Conservation (phyloP, 2,329 filamentous ascomycete genomes). For the Aspergillus luchuensis region DNA sequence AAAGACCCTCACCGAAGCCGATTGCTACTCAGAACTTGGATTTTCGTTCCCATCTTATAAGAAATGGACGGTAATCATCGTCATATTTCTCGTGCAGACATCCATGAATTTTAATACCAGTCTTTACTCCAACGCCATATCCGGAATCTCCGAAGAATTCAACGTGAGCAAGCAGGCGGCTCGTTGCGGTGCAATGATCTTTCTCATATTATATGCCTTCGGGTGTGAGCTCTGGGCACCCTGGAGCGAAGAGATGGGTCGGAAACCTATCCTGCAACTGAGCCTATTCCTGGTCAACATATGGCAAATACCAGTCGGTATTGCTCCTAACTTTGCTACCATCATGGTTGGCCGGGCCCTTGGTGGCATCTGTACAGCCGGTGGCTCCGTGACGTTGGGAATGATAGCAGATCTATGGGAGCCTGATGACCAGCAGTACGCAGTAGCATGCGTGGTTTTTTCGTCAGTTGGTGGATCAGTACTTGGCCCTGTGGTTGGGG, state of each 20-base stretch:
- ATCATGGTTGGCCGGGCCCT: slow-evolving; percentile 71
- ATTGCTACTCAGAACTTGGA: slow-evolving; percentile 69
- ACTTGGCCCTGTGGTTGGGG: slow-evolving; percentile 73
- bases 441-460: slow-evolving; percentile 75
- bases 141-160: slow-evolving; percentile 68
- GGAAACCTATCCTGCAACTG: slow-evolving; percentile 72
- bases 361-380: slow-evolving; percentile 70
- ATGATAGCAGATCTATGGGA: slow-evolving; percentile 78
- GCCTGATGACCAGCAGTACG: slow-evolving; percentile 71
- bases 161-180: slow-evolving; percentile 67
- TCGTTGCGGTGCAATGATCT: slow-evolving; percentile 74
- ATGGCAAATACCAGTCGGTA: slow-evolving; percentile 70
- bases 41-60: slow-evolving; percentile 62
- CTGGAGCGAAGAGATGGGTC: slow-evolving; percentile 80
- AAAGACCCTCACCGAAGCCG: slow-evolving; percentile 51
- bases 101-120: slow-evolving; percentile 81
- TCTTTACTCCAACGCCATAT: slow-evolving; percentile 69
- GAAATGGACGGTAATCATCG: slow-evolving; percentile 72
- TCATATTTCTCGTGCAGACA: slow-evolving; percentile 72
- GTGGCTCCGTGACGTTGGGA: slow-evolving; percentile 71
- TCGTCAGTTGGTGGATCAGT: slow-evolving; percentile 77
- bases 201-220: slow-evolving; percentile 78
- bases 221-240: slow-evolving; percentile 87
- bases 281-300: slow-evolving; percentile 76
- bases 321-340: slow-evolving; percentile 72